phyloP scores from a whole-genome alignment of 2,329 filamentous ascomycete genomes.

The Fonsecaea erecta region DNA sequence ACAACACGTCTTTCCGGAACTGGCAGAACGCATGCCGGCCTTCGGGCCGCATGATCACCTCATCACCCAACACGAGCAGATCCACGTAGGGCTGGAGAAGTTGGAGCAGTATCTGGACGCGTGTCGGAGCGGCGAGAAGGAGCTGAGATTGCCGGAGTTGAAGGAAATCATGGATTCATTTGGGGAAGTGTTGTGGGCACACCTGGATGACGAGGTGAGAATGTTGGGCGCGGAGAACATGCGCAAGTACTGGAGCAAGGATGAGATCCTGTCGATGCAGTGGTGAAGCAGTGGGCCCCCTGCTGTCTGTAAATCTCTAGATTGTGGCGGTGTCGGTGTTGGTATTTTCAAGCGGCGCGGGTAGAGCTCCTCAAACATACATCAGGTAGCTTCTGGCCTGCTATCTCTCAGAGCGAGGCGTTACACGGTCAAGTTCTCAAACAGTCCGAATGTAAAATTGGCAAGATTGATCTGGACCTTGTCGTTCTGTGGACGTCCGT shows the following conservation, averaged over 20 bases:
- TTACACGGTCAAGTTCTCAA: neutral
- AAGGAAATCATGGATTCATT: conserved; percentile 76
- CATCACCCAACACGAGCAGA: conserved; percentile 74
- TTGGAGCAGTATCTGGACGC: conserved; percentile 68
- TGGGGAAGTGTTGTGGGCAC: conserved; percentile 77
- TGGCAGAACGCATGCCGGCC: conserved; percentile 78
- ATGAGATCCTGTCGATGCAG: conserved; percentile 73
- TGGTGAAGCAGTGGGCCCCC: conserved; percentile 42
- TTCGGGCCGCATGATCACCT: conserved; percentile 71
- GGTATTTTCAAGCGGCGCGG: neutral
- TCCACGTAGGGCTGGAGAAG: conserved; percentile 74
- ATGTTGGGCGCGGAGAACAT: conserved; percentile 84
- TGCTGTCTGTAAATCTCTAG: neutral
- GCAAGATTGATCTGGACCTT: neutral
- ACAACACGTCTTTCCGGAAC: conserved; percentile 74
- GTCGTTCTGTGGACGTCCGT: neutral
- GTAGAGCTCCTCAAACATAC: neutral
- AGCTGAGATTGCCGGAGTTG: conserved; percentile 62
- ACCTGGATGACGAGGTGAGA: conserved; percentile 82
- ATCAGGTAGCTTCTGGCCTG: no score
- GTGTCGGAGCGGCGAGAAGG: conserved; percentile 67
- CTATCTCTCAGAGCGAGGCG: neutral
- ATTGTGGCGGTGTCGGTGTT: neutral
- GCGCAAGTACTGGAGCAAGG: conserved; percentile 76
- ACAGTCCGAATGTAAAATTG: neutral